Base-by-base conservation (phyloP, 2,329 filamentous ascomycete genomes). In the Coniochaeta sp. region DNA sequence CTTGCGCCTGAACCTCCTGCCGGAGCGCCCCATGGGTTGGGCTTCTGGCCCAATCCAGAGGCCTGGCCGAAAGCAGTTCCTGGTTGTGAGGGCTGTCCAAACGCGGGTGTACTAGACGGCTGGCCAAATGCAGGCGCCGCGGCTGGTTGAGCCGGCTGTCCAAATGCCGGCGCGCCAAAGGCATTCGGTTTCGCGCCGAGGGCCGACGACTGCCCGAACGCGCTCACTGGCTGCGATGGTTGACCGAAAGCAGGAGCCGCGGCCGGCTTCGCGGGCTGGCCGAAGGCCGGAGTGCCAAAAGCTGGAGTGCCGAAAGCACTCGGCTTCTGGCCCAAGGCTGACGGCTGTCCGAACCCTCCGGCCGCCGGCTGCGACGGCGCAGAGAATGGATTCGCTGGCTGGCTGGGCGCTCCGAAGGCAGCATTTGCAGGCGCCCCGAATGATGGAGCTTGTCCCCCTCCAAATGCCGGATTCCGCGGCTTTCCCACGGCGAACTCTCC, bases 401-500 rank as follows among this genome's bases (percentile, higher is more conserved):
- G 61, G 57, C 68, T 61, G 17, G 66, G 14, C 6, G 61, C 16
- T 11, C 59, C 58, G 12, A 62, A 62, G 7, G 61, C 55, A 34
- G 61, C 55, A 34, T 43, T 59, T 8, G 73, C 63, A 61, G 58
- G 58, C 34, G 50, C 60, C 63, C 72, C 75, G 65, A 84, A 84
- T 1, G 81, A 72, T 11, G 54, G 22, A 3, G 31, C 14, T 31
- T 24, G 54, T 22, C 31, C 28, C n/a, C 52, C 47, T 26, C 62
- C 64, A 56, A 65, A 64, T 57, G 58, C 64, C 62, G 64, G 61
- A 22, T 68, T 59, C 50, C 63, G 65, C 64, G 69, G 64, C 64
- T 69, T 75, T 38, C 76, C 76, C 11, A 75, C 74, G 0, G 72
- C 68, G 62, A 83, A 84, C 56, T 75, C 70, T 54, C 78, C 77